Evolutionary conservation across 306 rosid genomes (phyloP).

Genomic region (Hylodesmum podocarpum): DNA sequence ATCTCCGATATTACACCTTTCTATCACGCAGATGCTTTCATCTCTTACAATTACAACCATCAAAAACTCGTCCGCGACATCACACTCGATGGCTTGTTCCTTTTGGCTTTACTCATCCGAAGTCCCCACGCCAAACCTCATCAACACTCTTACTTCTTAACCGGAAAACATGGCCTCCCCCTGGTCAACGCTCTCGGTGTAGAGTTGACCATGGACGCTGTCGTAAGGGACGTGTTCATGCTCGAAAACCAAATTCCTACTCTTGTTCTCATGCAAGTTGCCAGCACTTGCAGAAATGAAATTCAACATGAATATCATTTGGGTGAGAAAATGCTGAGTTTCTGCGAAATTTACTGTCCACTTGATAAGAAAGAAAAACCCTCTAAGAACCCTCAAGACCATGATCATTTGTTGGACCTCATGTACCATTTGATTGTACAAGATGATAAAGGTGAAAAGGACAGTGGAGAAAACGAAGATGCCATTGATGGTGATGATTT

Average conservation of each 20-base stretch:
- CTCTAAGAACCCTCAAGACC: not conserved
- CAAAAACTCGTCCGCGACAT: not conserved
- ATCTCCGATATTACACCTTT: not conserved
- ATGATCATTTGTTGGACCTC: not conserved
- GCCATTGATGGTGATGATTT: too few relatives aligned
- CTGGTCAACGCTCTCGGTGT: not conserved
- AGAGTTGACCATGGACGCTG: slow-evolving; percentile 7
- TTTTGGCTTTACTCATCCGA: not conserved
- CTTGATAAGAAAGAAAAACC: not conserved
- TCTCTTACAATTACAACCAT: not conserved
- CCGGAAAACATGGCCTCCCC: not conserved
- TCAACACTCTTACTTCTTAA: not conserved
- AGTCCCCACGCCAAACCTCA: not conserved
- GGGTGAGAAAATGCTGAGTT: not conserved
- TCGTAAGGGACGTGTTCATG: slow-evolving; percentile 16
- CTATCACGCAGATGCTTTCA: not conserved
- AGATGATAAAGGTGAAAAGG: too few relatives aligned
- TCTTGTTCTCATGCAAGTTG: not conserved
- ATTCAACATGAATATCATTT: not conserved
- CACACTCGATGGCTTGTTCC: not conserved
- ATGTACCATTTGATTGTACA: not conserved
- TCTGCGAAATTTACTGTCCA: not conserved
- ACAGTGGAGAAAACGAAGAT: too few relatives aligned
- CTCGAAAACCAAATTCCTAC: slow-evolving; percentile 18
- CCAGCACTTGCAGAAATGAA: rapidly evolving